These are phyloP conservation scores for Penicillium sp. DNA, from an alignment of 2,329 filamentous ascomycete species.

Conservation along the genomic window DNA sequence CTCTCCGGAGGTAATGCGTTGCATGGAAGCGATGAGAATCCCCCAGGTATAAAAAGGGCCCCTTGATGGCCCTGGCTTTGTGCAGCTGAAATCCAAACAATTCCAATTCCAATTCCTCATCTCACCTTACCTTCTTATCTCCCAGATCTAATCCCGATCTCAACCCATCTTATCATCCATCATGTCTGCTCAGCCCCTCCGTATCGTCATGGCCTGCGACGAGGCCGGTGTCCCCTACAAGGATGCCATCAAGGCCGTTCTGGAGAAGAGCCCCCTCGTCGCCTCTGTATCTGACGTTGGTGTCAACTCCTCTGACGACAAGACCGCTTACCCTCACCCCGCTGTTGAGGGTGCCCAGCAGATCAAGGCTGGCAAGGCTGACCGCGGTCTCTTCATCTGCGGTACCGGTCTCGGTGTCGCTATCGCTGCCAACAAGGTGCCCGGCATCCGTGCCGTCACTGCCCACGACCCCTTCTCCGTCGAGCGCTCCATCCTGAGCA, in stretches of 20 bases:
- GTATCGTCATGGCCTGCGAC: conserved; percentile 67
- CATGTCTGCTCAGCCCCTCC: conserved; percentile 50
- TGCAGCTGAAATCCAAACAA: not conserved
- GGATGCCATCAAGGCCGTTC: conserved; percentile 73
- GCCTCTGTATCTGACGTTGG: conserved; percentile 74
- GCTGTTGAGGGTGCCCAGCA: conserved; percentile 71
- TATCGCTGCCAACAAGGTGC: conserved; percentile 87
- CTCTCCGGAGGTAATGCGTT: conserved; percentile 11
- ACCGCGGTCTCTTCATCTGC: conserved; percentile 78
- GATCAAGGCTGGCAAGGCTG: conserved; percentile 58
- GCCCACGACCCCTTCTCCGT: conserved; percentile 86
- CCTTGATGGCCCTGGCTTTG: not conserved
- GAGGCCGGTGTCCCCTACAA: conserved; percentile 81
- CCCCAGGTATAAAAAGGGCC: conserved; percentile 13
- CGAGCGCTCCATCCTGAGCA: conserved; percentile 78
- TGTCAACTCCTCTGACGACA: conserved; percentile 67
- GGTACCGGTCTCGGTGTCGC: conserved; percentile 86
- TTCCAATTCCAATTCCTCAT: not conserved
- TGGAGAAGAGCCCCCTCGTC: conserved; percentile 70
- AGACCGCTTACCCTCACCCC: conserved; percentile 80
- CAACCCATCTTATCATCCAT: not conserved
- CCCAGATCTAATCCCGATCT: too few species aligned
- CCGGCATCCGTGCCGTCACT: conserved; percentile 82
- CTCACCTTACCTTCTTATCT: not conserved
- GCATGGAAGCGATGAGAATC: conserved; percentile 5